Conservation (phyloP, 441 rosid species). For the Erysimum pusillum region DNA sequence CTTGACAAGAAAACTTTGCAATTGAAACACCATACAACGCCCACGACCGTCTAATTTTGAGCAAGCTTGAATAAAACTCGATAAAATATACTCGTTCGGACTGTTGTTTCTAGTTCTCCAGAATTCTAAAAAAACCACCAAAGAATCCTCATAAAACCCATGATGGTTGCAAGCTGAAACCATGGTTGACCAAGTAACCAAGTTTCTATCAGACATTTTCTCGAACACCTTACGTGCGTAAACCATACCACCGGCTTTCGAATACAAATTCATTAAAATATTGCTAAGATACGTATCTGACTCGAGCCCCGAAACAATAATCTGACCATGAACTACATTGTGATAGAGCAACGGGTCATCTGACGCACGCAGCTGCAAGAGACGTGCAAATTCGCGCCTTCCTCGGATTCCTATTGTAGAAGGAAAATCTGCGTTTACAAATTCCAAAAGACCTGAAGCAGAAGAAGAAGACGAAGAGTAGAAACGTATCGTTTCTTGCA, state of each 20-base stretch:
- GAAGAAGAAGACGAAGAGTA: slow-evolving; percentile 22
- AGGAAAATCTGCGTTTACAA: slow-evolving; percentile 35
- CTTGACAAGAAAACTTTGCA: slow-evolving; percentile 58
- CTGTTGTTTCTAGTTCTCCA: slow-evolving; percentile 48
- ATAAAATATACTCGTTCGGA: slow-evolving; percentile 67
- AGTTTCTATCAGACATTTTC: slow-evolving; percentile 63
- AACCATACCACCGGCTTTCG: slow-evolving; percentile 38
- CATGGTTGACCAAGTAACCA: slow-evolving; percentile 78
- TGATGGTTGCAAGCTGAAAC: slow-evolving; percentile 65
- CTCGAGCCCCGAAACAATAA: slow-evolving; percentile 49
- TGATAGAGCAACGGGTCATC: slow-evolving; percentile 32
- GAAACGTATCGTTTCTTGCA: slow-evolving; percentile 27
- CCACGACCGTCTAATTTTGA: slow-evolving; percentile 46
- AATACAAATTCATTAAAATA: slow-evolving; percentile 52
- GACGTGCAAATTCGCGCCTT: slow-evolving; percentile 50
- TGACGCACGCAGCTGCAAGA: slow-evolving; percentile 50
- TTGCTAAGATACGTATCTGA: slow-evolving; percentile 57
- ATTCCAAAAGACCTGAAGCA: slow-evolving; percentile 35
- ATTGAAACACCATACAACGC: slow-evolving; percentile 49
- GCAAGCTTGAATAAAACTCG: slow-evolving; percentile 64
- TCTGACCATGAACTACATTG: slow-evolving; percentile 54
- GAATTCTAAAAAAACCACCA: slow-evolving; percentile 55
- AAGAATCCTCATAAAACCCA: slow-evolving; percentile 58
- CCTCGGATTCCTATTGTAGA: slow-evolving; percentile 19
- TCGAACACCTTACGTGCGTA: slow-evolving; percentile 64